Evolutionary conservation across 1,284 basidiomycete species (phyloP), one percentile per base, ranked within the genome.

Genomic region (Apiotrichum porosum): DNA sequence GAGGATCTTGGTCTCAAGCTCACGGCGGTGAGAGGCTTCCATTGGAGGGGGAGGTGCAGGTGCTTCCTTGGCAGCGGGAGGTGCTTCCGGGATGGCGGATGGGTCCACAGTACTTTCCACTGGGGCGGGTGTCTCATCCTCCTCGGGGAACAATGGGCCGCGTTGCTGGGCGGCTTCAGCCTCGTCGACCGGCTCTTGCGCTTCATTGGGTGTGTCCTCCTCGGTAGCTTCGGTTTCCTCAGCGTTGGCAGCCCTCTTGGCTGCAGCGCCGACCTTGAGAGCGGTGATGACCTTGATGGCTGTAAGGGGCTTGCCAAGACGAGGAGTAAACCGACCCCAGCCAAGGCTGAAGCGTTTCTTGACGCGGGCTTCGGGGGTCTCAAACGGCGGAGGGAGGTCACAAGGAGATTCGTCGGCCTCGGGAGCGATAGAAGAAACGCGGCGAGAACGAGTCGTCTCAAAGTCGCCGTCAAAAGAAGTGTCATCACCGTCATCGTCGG

Each of bases 1-100:
- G 14, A 75, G 53, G 48, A 75, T 73, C 56, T 73, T 72, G 40
- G 59, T 58, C 50, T 75, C 73, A 17, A 75, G 62, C 23, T 72
- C 68, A 26, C 61, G 60, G 17, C 70, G 64, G 39, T 66, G 61
- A 9, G 69, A 62, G 8, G 62, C 62, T 22, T 63, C 58, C 6
- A 52, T 38, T 3, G 59, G 55, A 14, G 52, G 48, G 1, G 49
- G 21, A 0, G 49, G 44, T 6, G 40, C 17, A 18, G 23, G 6
- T 18, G 17, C 4, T n/a, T 30, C 13, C 12, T 22, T 2, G 31
- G 41, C n/a, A 18, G 19, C n/a, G 39, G 17, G 38, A 37, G 5
- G 35, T 21, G n/a, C 4, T 28, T 19, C 3, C 23, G n/a, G 4
- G 37, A 26, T 3, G 21, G 23, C 1, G 22, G 17, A 6, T 30